Percentiles rank a stretch among this genome's conserved stretches.
phyloP scores from a whole-genome alignment of 225 moss, liverwort and hornwort genomes.

The Bryoerythrophyllum caledonicum region DNA sequence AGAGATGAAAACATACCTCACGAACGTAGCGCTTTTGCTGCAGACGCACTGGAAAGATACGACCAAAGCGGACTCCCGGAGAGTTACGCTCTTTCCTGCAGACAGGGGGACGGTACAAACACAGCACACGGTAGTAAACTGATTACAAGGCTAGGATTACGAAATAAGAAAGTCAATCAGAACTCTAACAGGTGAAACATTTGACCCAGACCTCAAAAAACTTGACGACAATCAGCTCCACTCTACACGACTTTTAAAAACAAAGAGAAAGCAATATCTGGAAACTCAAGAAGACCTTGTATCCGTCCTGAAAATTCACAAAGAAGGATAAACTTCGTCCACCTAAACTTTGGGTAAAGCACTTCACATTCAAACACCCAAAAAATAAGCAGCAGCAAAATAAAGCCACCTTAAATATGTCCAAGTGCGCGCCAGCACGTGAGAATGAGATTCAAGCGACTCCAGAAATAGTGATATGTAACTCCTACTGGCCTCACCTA shows the following conservation, averaged over 20 bases:
- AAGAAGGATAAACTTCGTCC: background rate
- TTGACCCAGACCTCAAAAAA: background rate
- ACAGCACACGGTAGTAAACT: background rate
- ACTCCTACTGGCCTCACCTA: conserved; percentile 23
- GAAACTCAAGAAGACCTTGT: too few species aligned
- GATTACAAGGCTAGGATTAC: background rate
- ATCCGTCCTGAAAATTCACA: background rate
- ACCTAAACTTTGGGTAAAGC: background rate
- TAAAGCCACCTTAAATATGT: background rate
- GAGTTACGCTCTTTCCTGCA: too few species aligned
- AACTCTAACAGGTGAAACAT: background rate
- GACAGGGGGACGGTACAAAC: background rate
- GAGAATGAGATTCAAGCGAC: conserved; percentile 1
- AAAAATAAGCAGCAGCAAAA: conserved; percentile 6
- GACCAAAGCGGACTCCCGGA: background rate
- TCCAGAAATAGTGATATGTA: background rate
- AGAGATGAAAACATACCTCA: background rate
- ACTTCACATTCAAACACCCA: conserved; percentile 5
- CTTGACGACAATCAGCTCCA: background rate
- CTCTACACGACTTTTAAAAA: background rate
- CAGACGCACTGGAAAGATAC: background rate
- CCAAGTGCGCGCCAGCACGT: background rate
- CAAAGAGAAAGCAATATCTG: background rate
- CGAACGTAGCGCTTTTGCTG: background rate
- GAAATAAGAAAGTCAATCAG: background rate